These are phyloP conservation scores for Solanum ossicruentum DNA, from an alignment of 257 asterid genomes.

Conservation along the genomic window DNA sequence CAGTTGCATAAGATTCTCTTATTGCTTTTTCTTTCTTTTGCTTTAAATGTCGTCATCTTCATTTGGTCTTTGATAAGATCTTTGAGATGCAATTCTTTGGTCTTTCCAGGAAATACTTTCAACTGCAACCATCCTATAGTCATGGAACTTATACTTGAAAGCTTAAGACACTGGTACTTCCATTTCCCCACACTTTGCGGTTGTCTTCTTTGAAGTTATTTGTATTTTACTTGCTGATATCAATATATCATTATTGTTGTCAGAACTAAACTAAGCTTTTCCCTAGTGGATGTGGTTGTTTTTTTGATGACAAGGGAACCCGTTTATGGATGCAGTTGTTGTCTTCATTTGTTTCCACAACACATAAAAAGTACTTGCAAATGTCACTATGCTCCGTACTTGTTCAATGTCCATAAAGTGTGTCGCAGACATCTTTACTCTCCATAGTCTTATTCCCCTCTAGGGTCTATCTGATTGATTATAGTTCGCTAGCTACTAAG, in stretches of 20 bases:
- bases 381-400: background rate
- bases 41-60: background rate
- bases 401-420: background rate
- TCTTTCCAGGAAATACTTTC: constrained; percentile 72
- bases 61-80: background rate
- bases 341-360: background rate
- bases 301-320: background rate
- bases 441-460: background rate
- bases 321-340: background rate
- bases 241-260: background rate
- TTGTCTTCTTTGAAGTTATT: background rate
- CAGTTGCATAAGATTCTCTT: background rate
- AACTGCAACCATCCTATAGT: constrained; percentile 97
- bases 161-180: constrained; percentile 91
- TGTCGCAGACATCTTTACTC: background rate
- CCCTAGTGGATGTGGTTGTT: background rate
- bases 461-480: background rate
- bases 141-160: constrained; percentile 88
- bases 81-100: constrained; percentile 6
- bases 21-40: background rate
- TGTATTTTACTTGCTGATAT: background rate
- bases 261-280: background rate
- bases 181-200: constrained; percentile 11
- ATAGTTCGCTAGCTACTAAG: background rate
- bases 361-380: background rate